These are phyloP conservation scores for Blastobotrys indianensis DNA, from an alignment of 1,139 yeast species.

Conservation along the genomic window DNA sequence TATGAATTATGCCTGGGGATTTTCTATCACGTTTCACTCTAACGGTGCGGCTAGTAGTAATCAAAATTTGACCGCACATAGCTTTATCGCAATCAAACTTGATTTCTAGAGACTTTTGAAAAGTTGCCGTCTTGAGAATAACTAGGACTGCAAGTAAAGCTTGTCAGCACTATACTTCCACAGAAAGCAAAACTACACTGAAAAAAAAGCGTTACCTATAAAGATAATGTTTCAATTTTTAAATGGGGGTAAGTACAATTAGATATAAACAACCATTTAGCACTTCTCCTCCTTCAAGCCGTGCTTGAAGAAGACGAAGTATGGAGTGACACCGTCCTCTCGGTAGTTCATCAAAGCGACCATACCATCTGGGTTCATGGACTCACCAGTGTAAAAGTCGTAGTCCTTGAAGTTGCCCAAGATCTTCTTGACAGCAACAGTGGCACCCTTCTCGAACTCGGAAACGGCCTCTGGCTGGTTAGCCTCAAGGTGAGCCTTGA, in stretches of 20 bases:
- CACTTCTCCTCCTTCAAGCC: conserved; percentile 80
- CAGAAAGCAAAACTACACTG: too few relatives aligned
- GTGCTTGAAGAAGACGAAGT: conserved; percentile 97
- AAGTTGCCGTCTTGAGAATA: too few relatives aligned
- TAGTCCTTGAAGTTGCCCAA: conserved; percentile 93
- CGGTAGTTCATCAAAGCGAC: conserved; percentile 97
- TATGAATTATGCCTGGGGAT: too few relatives aligned
- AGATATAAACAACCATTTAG: background rate
- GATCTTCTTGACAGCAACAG: conserved; percentile 91
- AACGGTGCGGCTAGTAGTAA: too few relatives aligned
- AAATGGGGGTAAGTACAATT: background rate
- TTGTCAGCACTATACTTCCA: too few relatives aligned
- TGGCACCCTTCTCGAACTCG: conserved; percentile 94
- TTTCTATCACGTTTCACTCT: too few relatives aligned
- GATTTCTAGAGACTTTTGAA: too few relatives aligned
- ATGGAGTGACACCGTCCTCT: conserved; percentile 98
- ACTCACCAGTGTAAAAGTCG: conserved; percentile 99
- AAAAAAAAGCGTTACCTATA: too few relatives aligned
- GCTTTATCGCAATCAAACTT: too few relatives aligned
- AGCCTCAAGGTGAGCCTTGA: conserved; percentile 79
- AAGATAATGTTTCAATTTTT: background rate
- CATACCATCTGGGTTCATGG: conserved; percentile 99
- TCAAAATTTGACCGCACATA: too few relatives aligned
- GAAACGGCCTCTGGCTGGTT: conserved; percentile 78
- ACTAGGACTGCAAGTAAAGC: too few relatives aligned